Percentiles rank a stretch among this genome's conserved stretches.
These are phyloP conservation scores for Chlorella sp. DNA, from an alignment of 139 green algal genomes.

Conservation along the genomic window DNA sequence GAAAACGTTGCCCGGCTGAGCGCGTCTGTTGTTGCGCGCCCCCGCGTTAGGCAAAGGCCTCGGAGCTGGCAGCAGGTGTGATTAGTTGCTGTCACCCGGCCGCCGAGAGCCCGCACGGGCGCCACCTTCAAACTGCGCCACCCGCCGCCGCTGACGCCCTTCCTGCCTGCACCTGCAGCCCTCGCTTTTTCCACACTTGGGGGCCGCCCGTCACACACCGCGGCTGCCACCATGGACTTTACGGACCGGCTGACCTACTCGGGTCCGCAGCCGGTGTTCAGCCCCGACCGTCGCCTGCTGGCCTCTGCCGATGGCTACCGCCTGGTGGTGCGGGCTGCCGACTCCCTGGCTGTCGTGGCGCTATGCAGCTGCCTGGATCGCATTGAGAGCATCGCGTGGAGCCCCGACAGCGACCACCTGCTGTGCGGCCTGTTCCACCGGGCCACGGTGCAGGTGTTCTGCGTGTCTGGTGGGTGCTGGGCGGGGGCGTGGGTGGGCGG, in stretches of 20 bases:
- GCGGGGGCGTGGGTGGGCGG: too few species aligned
- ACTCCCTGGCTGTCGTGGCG: conserved; percentile 74
- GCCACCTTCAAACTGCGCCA: neutral
- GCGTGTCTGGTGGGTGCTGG: neutral
- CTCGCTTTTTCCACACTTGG: too few species aligned
- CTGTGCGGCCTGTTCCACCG: conserved; percentile 73
- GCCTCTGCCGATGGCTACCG: conserved; percentile 80
- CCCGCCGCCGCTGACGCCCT: too few species aligned
- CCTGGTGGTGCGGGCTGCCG: conserved; percentile 76
- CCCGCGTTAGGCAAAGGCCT: too few species aligned
- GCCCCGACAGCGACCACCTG: conserved; percentile 74
- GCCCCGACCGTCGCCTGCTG: conserved; percentile 74
- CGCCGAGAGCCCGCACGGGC: too few species aligned
- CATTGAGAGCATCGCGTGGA: conserved; percentile 85
- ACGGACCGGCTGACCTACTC: conserved; percentile 72
- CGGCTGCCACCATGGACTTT: conserved; percentile 78
- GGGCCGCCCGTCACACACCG: too few species aligned
- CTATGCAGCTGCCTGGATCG: conserved; percentile 88
- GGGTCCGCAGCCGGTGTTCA: conserved; percentile 66
- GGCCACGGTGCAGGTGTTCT: conserved; percentile 75
- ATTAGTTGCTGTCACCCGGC: too few species aligned
- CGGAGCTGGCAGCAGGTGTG: too few species aligned
- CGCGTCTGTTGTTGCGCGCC: too few species aligned
- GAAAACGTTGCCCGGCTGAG: neutral
- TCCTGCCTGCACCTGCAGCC: too few species aligned